These are phyloP conservation scores for Suhomyces terraborum DNA, from an alignment of 1,139 yeast species.

Conservation along the genomic window DNA sequence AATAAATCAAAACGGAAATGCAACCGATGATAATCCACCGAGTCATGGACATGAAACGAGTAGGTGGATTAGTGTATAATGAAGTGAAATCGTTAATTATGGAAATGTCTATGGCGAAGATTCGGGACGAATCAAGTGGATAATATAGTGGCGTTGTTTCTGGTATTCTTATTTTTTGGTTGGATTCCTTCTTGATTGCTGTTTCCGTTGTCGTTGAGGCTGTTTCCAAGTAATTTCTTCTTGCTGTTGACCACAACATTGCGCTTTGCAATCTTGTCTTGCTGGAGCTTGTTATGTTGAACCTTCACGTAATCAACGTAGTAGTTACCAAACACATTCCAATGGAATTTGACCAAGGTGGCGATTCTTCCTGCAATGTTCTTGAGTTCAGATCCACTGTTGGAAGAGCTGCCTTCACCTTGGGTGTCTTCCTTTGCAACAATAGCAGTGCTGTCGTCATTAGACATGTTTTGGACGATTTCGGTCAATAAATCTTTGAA, in stretches of 20 bases:
- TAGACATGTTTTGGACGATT: constrained; percentile 21
- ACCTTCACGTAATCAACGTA: constrained; percentile 35
- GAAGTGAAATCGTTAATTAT: constrained; percentile 9
- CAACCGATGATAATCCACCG: constrained; percentile 4
- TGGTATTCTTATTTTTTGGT: constrained; percentile 13
- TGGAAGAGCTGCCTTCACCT: constrained; percentile 2
- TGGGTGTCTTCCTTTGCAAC: constrained; percentile 7
- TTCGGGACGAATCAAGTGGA: constrained; percentile 12
- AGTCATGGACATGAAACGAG: constrained; percentile 2
- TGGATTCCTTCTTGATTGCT: constrained; percentile 11
- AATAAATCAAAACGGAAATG: constrained; percentile 6
- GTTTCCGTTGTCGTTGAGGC: constrained; percentile 14
- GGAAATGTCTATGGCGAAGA: constrained; percentile 8
- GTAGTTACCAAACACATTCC: constrained; percentile 68
- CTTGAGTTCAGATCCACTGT: constrained; percentile 37
- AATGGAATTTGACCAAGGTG: constrained; percentile 66
- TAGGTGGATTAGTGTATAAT: constrained; percentile 5
- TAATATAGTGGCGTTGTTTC: constrained; percentile 15
- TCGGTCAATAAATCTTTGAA: constrained; percentile 52
- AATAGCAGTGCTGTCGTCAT: constrained; percentile 6
- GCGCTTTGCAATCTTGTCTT: constrained; percentile 19
- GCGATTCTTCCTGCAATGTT: constrained; percentile 55
- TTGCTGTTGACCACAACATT: constrained; percentile 14
- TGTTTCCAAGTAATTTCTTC: constrained; percentile 13
- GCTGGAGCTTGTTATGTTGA: constrained; percentile 22